These are phyloP conservation scores for Saccharomycopsis capsularis DNA, from an alignment of 805 yeast genomes.

Conservation along the genomic window DNA sequence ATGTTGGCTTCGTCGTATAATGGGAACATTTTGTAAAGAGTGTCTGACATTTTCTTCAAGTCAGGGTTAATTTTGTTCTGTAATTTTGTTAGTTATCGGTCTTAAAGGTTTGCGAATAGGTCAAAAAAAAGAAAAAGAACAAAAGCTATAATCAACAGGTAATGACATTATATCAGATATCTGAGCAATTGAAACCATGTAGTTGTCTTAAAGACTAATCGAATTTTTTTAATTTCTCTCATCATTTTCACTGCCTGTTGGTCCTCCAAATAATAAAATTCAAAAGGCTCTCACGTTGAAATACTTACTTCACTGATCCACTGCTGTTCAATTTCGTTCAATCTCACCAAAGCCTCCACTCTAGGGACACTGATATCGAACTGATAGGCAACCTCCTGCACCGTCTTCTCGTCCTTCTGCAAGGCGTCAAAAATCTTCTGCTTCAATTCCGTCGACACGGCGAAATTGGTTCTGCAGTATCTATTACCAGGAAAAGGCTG, in stretches of 20 bases:
- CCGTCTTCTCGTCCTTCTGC: slow-evolving; percentile 43
- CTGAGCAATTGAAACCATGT: slow-evolving; percentile 43
- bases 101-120: background rate
- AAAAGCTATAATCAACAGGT: background rate
- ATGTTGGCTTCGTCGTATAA: slow-evolving; percentile 42
- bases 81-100: background rate
- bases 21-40: slow-evolving; percentile 80
- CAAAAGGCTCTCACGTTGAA: background rate
- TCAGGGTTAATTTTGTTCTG: slow-evolving; percentile 49
- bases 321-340: slow-evolving; percentile 56
- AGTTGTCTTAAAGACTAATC: slow-evolving; percentile 78
- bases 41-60: slow-evolving; percentile 47
- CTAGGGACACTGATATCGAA: slow-evolving; percentile 79
- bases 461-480: slow-evolving; percentile 58
- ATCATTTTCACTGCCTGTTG: slow-evolving; percentile 30
- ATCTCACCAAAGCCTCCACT: slow-evolving; percentile 77
- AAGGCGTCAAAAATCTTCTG: slow-evolving; percentile 51
- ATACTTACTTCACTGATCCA: slow-evolving; percentile 57
- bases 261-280: slow-evolving; percentile 1
- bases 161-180: slow-evolving; percentile 3
- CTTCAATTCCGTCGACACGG: slow-evolving; percentile 54
- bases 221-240: slow-evolving; percentile 40
- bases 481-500: slow-evolving; percentile 81
- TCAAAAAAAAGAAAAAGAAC: background rate
- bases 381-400: slow-evolving; percentile 70